Evolutionary conservation across 768 basidiomycete species (phyloP).

Genomic region (Hygrocybe coccinea): DNA sequence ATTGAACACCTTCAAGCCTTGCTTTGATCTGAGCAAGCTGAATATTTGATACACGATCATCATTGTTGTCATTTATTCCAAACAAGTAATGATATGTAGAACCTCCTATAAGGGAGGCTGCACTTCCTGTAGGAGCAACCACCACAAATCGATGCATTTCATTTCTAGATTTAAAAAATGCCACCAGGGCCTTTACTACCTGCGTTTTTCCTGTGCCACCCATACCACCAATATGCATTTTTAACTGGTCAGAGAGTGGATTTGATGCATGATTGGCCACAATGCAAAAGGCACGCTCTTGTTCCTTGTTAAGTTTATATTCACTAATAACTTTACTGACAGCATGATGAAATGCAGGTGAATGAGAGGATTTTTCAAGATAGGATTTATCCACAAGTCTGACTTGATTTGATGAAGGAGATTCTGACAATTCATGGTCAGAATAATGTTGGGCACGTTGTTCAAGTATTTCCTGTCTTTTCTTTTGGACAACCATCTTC

Average conservation of each 20-base stretch:
- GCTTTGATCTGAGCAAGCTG: slow-evolving; percentile 8
- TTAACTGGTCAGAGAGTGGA: slow-evolving; percentile 16
- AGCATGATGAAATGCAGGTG: slow-evolving; percentile 7
- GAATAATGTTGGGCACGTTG: slow-evolving; percentile 5
- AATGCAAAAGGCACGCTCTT: slow-evolving; percentile 28
- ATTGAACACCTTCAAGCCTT: slow-evolving; percentile 24
- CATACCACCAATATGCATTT: slow-evolving; percentile 33
- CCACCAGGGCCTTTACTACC: slow-evolving; percentile 25
- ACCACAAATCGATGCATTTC: slow-evolving; percentile 25
- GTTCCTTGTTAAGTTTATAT: slow-evolving; percentile 26
- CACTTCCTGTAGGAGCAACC: slow-evolving; percentile 25
- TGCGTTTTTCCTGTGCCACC: slow-evolving; percentile 33
- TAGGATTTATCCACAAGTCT: slow-evolving; percentile 23
- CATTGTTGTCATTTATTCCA: slow-evolving; percentile 2
- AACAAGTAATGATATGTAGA: slow-evolving; percentile 25
- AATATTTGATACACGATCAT: neutral
- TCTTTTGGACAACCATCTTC: slow-evolving; percentile 7
- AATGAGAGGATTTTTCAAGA: too few species aligned
- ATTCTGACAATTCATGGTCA: neutral
- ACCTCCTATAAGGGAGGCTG: slow-evolving; percentile 21
- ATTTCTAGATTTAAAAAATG: slow-evolving; percentile 22
- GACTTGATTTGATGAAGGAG: slow-evolving; percentile 9
- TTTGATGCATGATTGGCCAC: slow-evolving; percentile 24
- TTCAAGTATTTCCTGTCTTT: slow-evolving; percentile 8
- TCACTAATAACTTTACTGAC: slow-evolving; percentile 7